Evolutionary conservation across 345 rosid genomes (phyloP), one percentile per base, ranked within the genome.

Genomic region (Pugionium cornutum): DNA sequence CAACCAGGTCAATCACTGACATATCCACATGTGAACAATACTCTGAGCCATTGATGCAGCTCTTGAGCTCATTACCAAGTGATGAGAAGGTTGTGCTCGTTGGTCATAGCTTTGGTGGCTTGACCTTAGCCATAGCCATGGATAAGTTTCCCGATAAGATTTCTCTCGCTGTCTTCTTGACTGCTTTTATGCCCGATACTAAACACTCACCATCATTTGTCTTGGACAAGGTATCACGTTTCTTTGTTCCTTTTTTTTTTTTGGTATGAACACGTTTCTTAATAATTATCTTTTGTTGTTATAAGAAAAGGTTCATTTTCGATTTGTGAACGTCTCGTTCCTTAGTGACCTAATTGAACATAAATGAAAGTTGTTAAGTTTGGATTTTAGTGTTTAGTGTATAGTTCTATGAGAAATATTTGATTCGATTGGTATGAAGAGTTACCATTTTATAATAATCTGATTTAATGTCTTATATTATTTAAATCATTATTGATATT

Each of bases 91-190:
- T 80, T 40, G 72, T 86, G 9, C 81, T 89, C 7, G 87, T 89
- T 3, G 96, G 86, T 7, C 96, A 86, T 72, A 86, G 96, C 64
- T 72, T 81, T 5, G 92, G 89, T 25, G 92, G 96, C 6, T 8
- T 81, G 77, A 80, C 29, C 51, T 43, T 82, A 77, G 83, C 87
- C 6, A 72, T 78, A 2, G 85, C 86, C 0, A 70, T 73, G 58
- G 84, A 82, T 2, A 67, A 18, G 54, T 84, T 78, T 60, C 66
- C 74, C 0, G 2, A 72, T 10, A 71, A 76, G 30, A 76, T 76
- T 10, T 61, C 58, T 9, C 64, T 72, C 4, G 47, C 76, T 33
- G 53, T 76, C 9, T 76, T 66, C 53, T 4, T 76, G 41, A 35
- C 48, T 33, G 76, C 76, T 56, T 67, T 67, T 57, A 71, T 76